A percentile compares a stretch with the other conserved stretches of the same genome.
Conservation (phyloP, 2,329 filamentous ascomycete genomes). For the Fusarium virguliforme region DNA sequence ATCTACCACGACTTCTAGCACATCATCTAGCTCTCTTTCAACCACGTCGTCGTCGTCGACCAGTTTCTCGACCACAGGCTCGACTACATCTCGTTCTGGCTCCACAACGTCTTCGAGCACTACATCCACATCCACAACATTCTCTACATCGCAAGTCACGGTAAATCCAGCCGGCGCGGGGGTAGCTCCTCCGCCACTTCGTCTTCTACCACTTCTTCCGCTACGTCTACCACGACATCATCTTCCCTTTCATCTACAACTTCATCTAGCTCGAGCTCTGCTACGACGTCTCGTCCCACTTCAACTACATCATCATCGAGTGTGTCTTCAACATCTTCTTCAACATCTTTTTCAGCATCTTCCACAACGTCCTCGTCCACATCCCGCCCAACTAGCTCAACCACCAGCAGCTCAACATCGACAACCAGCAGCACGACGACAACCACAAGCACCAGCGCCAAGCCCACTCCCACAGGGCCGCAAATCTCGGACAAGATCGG, state of each 20-base stretch:
- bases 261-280: constrained; percentile 37
- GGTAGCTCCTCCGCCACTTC: background rate
- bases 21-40: background rate
- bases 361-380: constrained; percentile 1
- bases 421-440: constrained; percentile 26
- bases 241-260: background rate
- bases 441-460: constrained; percentile 33
- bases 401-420: background rate
- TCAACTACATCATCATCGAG: constrained; percentile 45
- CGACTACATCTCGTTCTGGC: background rate
- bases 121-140: background rate
- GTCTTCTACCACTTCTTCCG: background rate
- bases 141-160: background rate
- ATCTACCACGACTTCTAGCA: background rate
- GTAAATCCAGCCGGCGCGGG: background rate
- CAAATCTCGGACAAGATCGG: constrained; percentile 48
- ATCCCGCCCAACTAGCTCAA: background rate
- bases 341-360: background rate
- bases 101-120: background rate
- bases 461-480: constrained; percentile 46
- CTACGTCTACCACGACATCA: accelerated
- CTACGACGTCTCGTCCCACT: constrained; percentile 47
- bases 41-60: background rate
- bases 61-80: constrained; percentile 2
- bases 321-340: background rate